A percentile compares a stretch with the other conserved stretches of the same genome.
Evolutionary conservation across 2,329 filamentous ascomycete genomes (phyloP).

Genomic region (Phaeophleospora eucalypticola): DNA sequence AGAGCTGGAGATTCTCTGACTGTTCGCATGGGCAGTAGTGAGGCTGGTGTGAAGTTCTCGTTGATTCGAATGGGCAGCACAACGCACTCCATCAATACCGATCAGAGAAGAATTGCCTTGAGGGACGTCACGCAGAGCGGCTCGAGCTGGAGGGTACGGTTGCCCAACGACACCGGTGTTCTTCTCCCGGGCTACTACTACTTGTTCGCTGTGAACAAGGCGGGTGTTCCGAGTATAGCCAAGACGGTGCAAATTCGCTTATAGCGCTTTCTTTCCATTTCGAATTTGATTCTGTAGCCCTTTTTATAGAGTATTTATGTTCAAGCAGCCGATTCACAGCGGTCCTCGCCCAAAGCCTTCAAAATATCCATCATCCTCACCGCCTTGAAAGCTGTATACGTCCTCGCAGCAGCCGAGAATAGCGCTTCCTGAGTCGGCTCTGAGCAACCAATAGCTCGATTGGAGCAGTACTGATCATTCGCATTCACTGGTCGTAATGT

Average conservation of each 20-base stretch:
- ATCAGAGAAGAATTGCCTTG: slow-evolving; percentile 53
- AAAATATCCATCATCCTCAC: not conserved
- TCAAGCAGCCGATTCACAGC: not conserved
- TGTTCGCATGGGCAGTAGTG: slow-evolving; percentile 24
- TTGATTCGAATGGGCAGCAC: slow-evolving; percentile 48
- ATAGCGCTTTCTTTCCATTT: not conserved
- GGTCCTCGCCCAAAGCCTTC: not conserved
- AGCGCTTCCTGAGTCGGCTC: not conserved
- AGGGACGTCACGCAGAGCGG: slow-evolving; percentile 24
- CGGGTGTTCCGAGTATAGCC: slow-evolving; percentile 46
- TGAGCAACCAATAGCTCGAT: not conserved
- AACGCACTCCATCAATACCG: slow-evolving; percentile 57
- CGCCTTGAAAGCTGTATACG: not conserved
- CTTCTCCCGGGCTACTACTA: slow-evolving; percentile 53
- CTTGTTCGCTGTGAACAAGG: slow-evolving; percentile 46
- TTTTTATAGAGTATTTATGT: no score
- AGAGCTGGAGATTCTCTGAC: slow-evolving; percentile 30
- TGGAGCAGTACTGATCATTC: not conserved
- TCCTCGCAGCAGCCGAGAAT: no score
- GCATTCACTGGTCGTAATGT: not conserved
- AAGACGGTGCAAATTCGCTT: slow-evolving; percentile 36
- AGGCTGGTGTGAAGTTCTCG: slow-evolving; percentile 28
- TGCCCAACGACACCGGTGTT: slow-evolving; percentile 49
- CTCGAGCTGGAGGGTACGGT: slow-evolving; percentile 37
- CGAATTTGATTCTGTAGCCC: not conserved